Conservation (phyloP, 148 eudicot genomes). For the Mesembryanthemum crystallinum region DNA sequence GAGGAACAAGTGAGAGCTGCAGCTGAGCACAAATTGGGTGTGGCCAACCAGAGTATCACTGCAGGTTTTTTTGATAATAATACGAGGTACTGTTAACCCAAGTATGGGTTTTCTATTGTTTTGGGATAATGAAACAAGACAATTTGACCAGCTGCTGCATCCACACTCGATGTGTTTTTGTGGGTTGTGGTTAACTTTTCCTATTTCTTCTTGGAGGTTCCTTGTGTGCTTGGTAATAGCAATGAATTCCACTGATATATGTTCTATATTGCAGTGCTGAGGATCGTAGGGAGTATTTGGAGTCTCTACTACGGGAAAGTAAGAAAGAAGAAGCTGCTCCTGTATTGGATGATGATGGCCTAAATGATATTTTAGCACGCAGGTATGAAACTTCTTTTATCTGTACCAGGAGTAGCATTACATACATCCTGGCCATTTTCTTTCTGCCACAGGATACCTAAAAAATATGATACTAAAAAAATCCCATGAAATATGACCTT, state of each 20-base stretch:
- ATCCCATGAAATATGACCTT: no score
- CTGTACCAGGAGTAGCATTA: no score
- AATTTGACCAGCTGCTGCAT: background rate
- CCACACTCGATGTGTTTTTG: background rate
- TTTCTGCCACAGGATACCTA: no score
- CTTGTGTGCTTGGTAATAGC: background rate
- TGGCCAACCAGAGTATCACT: conserved; percentile 98
- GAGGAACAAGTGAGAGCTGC: conserved; percentile 99
- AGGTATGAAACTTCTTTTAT: conserved; percentile 41
- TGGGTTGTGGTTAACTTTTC: background rate
- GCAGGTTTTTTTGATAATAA: conserved; percentile 99
- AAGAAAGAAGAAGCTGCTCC: conserved; percentile 99
- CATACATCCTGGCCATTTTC: no score
- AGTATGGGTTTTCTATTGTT: background rate
- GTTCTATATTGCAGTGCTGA: conserved; percentile 67
- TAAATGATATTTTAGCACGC: conserved; percentile 91
- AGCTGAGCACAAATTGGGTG: conserved; percentile 99
- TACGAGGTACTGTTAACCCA: conserved; percentile 56
- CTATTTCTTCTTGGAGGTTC: background rate
- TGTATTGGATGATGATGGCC: conserved; percentile 85
- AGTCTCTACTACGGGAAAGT: conserved; percentile 84
- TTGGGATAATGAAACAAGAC: background rate
- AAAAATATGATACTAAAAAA: no score
- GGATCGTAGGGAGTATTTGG: conserved; percentile 97
- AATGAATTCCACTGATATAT: background rate